Base-by-base conservation (phyloP, 306 rosid species). In the Dalbergia cochinchinensis region DNA sequence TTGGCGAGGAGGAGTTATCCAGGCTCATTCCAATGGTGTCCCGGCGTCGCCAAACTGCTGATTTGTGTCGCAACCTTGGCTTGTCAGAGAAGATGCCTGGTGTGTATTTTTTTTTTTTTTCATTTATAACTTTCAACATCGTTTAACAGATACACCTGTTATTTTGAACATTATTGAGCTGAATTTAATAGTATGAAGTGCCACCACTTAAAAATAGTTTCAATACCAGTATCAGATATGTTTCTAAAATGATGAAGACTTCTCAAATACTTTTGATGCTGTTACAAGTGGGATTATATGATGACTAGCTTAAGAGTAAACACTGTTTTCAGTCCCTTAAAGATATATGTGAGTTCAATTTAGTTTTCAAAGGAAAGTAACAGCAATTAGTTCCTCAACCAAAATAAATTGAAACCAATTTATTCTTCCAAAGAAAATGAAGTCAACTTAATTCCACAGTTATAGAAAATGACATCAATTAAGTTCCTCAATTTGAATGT, bases 1-100 rank as follows among this genome's bases (percentile, higher is more conserved):
- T 95, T 87, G 86, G 88, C 12, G 94, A 87, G 83, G 90, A 88
- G 76, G 96, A 91, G 77, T 65, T 95, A 48, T 89, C 92, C 78
- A 90, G 92, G 92, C 85, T 95, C 42, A 87, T 95, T 64, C 99
- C 99, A 18, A 91, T 91, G 92, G 98, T 92, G 73, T 95, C 99
- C 34, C 92, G 99, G 63, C 98, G 98, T 75, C 98, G 98, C 77
- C 99, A 95, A 86, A 90, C 94, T 69, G 98, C 99, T 85, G 99
- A 95, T 71, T 85, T 95, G 50, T 95, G 99, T 33, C 97, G 98
- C 74, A 87, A 92, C 76, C 98, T 95, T 82, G 98, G 98, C 76
- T 82, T 95, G 78, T 86, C 99, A 7, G 91, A 91, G 83, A 91
- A 91, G 86, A 95, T 95, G 99, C 92, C 96, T 85, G 99, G 99